A percentile compares a stretch with the other conserved stretches of the same genome.
Evolutionary conservation across 2,329 filamentous ascomycete species (phyloP).

Genomic region (Tolypocladium pustulatum): DNA sequence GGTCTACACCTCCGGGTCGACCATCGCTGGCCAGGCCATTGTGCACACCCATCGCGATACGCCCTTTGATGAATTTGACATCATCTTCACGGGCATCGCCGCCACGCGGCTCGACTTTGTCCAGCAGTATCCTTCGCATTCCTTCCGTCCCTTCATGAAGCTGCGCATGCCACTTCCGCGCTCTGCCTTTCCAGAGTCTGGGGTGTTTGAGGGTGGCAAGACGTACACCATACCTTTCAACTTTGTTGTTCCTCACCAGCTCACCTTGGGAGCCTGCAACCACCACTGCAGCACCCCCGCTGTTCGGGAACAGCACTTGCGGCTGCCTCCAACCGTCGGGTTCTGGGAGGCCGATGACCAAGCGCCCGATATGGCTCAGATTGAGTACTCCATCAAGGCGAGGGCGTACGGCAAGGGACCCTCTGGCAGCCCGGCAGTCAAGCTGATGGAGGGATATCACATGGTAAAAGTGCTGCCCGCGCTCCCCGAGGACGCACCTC

Average conservation of each 20-base stretch:
- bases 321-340: conserved; percentile 41
- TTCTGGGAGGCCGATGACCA: conserved; percentile 45
- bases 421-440: conserved; percentile 6
- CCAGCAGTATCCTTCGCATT: conserved; percentile 33
- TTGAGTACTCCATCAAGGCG: conserved; percentile 43
- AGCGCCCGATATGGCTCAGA: conserved; percentile 40
- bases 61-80: conserved; percentile 39
- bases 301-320: conserved; percentile 40
- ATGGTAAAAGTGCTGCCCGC: conserved; percentile 43
- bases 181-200: conserved; percentile 34
- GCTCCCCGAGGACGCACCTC: conserved; percentile 37
- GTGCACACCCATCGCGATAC: conserved; percentile 34
- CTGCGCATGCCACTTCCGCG: conserved; percentile 40
- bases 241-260: conserved; percentile 47
- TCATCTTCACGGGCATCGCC: conserved; percentile 39
- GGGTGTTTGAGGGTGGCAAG: conserved; percentile 35
- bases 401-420: conserved; percentile 20
- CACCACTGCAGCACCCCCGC: conserved; percentile 33
- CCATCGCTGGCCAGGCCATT: conserved; percentile 36
- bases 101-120: conserved; percentile 41
- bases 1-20: conserved; percentile 44
- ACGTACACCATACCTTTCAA: conserved; percentile 45
- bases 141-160: conserved; percentile 44
- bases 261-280: conserved; percentile 46
- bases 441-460: conserved; percentile 29